Evolutionary conservation across 345 rosid genomes (phyloP).

Genomic region (Hypericum perforatum): DNA sequence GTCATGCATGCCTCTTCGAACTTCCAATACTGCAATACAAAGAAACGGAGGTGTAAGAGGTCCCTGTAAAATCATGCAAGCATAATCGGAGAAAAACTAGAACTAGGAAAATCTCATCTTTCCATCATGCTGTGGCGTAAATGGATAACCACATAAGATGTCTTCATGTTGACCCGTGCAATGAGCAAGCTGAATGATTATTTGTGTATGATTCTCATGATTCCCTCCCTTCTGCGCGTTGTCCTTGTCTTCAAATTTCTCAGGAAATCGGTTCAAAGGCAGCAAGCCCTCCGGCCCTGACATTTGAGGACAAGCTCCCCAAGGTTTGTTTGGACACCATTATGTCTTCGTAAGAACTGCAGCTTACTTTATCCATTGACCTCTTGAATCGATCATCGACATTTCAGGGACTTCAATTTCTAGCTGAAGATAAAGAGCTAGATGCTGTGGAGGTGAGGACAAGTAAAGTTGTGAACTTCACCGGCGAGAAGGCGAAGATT

Average conservation of each 20-base stretch:
- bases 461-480: conserved; percentile 17
- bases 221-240: not conserved
- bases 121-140: no score
- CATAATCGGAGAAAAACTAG: no score
- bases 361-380: conserved; percentile 1
- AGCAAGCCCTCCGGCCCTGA: conserved; percentile 32
- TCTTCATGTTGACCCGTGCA: no score
- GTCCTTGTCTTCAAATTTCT: conserved; percentile 9
- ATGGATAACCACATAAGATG: no score
- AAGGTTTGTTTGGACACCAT: conserved; percentile 23
- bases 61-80: no score
- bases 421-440: conserved; percentile 37
- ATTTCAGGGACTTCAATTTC: conserved; percentile 72
- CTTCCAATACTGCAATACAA: no score
- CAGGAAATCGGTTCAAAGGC: conserved; percentile 49
- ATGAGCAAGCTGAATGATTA: no score
- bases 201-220: not conserved
- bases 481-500: conserved; percentile 17
- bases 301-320: conserved; percentile 33
- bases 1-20: no score
- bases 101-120: no score
- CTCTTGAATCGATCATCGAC: conserved; percentile 3
- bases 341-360: not conserved
- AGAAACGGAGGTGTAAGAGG: no score
- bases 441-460: conserved; percentile 16